Percentiles rank a stretch among this genome's conserved stretches.
These are phyloP conservation scores for Barnettozyma californica DNA, from an alignment of 805 yeast species.

Conservation along the genomic window DNA sequence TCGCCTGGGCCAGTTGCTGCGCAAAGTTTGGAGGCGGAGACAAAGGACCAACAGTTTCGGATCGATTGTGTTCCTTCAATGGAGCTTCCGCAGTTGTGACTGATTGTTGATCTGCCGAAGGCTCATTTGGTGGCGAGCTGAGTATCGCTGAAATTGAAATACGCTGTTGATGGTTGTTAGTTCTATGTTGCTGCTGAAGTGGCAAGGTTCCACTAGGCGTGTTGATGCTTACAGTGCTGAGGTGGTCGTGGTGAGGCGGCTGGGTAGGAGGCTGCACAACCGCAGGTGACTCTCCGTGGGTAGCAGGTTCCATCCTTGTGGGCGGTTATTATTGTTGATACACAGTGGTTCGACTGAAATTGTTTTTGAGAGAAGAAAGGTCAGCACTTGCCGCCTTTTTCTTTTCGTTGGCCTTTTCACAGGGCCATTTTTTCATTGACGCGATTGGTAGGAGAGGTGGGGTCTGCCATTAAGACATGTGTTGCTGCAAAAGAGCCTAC, in stretches of 20 bases:
- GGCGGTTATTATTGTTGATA: background rate
- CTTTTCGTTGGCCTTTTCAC: slow-evolving; percentile 5
- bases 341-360: background rate
- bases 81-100: background rate
- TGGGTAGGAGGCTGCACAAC: background rate
- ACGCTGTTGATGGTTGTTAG: background rate
- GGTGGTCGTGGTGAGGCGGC: background rate
- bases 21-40: slow-evolving; percentile 13
- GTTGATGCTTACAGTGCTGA: slow-evolving; percentile 2
- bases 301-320: background rate
- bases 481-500: background rate
- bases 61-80: background rate
- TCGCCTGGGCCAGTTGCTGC: slow-evolving; percentile 17
- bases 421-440: background rate
- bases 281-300: background rate
- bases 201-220: background rate
- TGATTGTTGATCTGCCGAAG: background rate
- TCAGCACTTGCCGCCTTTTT: slow-evolving; percentile 6
- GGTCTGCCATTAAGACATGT: background rate
- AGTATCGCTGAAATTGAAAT: slow-evolving; percentile 5
- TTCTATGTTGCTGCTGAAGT: background rate
- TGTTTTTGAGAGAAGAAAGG: slow-evolving; percentile 5
- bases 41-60: background rate
- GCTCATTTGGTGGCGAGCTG: slow-evolving; percentile 4
- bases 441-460: slow-evolving; percentile 1